A percentile compares a stretch with the other conserved stretches of the same genome.
phyloP scores from a whole-genome alignment of 345 rosid species.

The Syzygium grande region DNA sequence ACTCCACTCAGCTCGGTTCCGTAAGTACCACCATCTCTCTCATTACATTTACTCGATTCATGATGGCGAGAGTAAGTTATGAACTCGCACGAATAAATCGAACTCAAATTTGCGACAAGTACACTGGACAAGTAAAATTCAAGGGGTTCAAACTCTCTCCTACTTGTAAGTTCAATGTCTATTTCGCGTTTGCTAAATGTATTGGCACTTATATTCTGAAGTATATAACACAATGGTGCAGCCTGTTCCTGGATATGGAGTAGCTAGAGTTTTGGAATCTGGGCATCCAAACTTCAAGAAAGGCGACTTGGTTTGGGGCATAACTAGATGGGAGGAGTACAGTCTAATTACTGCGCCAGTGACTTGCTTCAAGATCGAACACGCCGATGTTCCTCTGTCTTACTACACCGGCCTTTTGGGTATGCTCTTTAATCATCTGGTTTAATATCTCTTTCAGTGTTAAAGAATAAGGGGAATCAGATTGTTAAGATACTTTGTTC shows the following conservation, averaged over 20 bases:
- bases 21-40: neutral
- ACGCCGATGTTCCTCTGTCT: conserved; percentile 15
- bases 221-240: neutral
- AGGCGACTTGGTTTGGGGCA: conserved; percentile 15
- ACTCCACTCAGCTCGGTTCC: neutral
- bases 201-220: neutral
- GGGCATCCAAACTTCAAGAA: conserved; percentile 2
- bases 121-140: neutral
- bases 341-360: conserved; percentile 2
- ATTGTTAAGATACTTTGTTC: neutral
- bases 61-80: neutral
- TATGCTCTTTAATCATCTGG: neutral
- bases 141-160: neutral
- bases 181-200: neutral
- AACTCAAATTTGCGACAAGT: neutral
- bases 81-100: neutral
- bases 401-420: conserved; percentile 14
- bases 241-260: conserved; percentile 16
- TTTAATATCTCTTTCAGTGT: neutral
- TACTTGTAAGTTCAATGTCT: neutral
- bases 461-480: neutral
- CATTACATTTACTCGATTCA: neutral
- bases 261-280: conserved; percentile 12
- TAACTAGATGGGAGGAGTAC: conserved; percentile 17
- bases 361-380: neutral